Percentiles rank a stretch among this genome's conserved stretches.
These are phyloP conservation scores for Acarospora socialis DNA, from an alignment of 2,329 filamentous ascomycete species.

Conservation along the genomic window DNA sequence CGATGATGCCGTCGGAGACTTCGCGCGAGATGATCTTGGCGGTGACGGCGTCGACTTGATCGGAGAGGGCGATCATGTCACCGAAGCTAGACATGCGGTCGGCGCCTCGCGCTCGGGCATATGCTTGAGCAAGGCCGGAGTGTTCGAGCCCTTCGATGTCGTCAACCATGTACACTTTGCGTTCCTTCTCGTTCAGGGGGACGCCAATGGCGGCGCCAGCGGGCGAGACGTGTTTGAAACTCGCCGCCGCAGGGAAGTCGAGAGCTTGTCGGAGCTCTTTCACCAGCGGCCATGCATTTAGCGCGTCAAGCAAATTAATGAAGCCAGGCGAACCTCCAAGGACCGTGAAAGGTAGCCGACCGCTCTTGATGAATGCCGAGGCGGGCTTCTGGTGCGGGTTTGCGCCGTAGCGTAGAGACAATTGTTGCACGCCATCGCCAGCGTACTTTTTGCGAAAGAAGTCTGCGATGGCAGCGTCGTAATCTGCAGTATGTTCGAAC, in stretches of 20 bases:
- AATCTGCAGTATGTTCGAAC: constrained; percentile 95
- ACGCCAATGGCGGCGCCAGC: constrained; percentile 90
- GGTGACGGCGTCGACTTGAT: constrained; percentile 79
- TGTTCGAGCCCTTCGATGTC: constrained; percentile 78
- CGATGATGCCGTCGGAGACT: constrained; percentile 93
- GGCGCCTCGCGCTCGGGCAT: constrained; percentile 85
- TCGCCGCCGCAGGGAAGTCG: constrained; percentile 77
- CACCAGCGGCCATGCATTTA: constrained; percentile 94
- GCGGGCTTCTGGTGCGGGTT: constrained; percentile 99
- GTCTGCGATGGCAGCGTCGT: constrained; percentile 83
- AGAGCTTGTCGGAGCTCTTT: constrained; percentile 89
- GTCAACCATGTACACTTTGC: constrained; percentile 96
- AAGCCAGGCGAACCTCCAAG: constrained; percentile 82
- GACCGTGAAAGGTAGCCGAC: constrained; percentile 83
- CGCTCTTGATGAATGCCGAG: constrained; percentile 60
- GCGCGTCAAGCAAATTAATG: constrained; percentile 89
- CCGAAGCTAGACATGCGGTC: constrained; percentile 99
- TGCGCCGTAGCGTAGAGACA: constrained; percentile 81
- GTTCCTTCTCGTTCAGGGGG: constrained; percentile 71
- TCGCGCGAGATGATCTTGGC: constrained; percentile 97
- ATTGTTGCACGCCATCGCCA: constrained; percentile 64
- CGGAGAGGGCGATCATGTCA: constrained; percentile 85
- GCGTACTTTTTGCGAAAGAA: constrained; percentile 98
- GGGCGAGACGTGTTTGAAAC: constrained; percentile 98
- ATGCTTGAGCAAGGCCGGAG: constrained; percentile 80